Conservation (phyloP, 305 asterid genomes). For the Solanum hybrid region DNA sequence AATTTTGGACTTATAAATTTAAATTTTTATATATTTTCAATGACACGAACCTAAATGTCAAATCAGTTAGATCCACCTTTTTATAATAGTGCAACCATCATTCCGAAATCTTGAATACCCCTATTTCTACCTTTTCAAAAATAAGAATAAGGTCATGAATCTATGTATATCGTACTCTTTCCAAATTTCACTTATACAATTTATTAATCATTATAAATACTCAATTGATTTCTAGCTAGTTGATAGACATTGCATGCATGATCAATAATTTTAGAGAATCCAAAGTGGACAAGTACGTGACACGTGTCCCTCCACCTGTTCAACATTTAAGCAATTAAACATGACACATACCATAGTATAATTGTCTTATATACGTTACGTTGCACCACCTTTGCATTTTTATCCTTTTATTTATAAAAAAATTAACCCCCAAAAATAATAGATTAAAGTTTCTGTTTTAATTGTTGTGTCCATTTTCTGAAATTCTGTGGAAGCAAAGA, state of each 20-base stretch:
- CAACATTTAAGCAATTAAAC: neutral
- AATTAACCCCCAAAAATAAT: neutral
- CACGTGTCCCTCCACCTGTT: conserved; percentile 31
- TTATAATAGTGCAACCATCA: too few relatives aligned
- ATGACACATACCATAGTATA: conserved; percentile 5
- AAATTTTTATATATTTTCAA: too few relatives aligned
- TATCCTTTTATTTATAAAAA: neutral
- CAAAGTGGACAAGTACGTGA: neutral
- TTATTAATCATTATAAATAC: neutral
- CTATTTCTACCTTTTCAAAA: too few relatives aligned
- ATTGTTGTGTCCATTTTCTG: neutral
- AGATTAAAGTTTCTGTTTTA: neutral
- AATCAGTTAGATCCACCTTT: too few relatives aligned
- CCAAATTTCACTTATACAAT: neutral
- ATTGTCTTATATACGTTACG: neutral
- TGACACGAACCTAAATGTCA: too few relatives aligned
- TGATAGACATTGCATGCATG: neutral
- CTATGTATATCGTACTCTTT: neutral
- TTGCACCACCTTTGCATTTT: neutral
- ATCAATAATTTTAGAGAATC: neutral
- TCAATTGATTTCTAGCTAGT: neutral
- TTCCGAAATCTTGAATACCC: fast-evolving
- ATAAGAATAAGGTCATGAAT: neutral
- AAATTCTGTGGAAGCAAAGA: neutral
- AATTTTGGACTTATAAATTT: too few relatives aligned